These are phyloP conservation scores for Pythium volutum DNA, from an alignment of 352 stramenopile genomes.

Conservation along the genomic window DNA sequence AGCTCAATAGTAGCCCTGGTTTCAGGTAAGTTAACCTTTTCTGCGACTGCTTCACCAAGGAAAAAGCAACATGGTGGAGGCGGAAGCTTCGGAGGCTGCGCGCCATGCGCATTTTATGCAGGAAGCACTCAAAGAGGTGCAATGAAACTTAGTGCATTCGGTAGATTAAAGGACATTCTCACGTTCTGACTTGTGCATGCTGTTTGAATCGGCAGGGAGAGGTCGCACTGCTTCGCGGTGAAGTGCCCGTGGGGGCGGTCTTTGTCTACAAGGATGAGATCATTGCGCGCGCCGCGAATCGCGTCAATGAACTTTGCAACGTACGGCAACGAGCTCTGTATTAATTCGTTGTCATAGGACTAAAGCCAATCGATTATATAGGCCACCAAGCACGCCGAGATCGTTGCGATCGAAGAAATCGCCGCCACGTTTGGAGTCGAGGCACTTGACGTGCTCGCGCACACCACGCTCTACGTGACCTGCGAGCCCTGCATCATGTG, in stretches of 20 bases:
- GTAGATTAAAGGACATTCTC: background rate
- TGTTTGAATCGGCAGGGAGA: slow-evolving; percentile 48
- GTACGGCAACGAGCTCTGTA: slow-evolving; percentile 26
- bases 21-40: slow-evolving; percentile 20
- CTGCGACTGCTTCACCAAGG: background rate
- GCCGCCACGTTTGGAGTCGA: slow-evolving; percentile 40
- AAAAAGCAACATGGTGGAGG: slow-evolving; percentile 8
- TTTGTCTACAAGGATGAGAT: slow-evolving; percentile 81
- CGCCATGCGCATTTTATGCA: slow-evolving; percentile 66
- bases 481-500: slow-evolving; percentile 96
- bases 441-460: slow-evolving; percentile 41
- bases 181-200: background rate
- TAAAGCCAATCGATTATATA: slow-evolving; percentile 18
- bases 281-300: slow-evolving; percentile 81
- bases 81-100: slow-evolving; percentile 4
- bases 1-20: slow-evolving; percentile 5
- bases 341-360: background rate
- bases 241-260: slow-evolving; percentile 92
- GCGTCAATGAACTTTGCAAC: slow-evolving; percentile 87
- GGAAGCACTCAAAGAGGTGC: slow-evolving; percentile 67
- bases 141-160: background rate
- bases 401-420: slow-evolving; percentile 88
- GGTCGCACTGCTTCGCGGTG: slow-evolving; percentile 62
- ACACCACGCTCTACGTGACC: slow-evolving; percentile 85
- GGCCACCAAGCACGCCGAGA: slow-evolving; percentile 89